Evolutionary conservation across 345 rosid genomes (phyloP).

Genomic region (Dipteronia dyeriana): DNA sequence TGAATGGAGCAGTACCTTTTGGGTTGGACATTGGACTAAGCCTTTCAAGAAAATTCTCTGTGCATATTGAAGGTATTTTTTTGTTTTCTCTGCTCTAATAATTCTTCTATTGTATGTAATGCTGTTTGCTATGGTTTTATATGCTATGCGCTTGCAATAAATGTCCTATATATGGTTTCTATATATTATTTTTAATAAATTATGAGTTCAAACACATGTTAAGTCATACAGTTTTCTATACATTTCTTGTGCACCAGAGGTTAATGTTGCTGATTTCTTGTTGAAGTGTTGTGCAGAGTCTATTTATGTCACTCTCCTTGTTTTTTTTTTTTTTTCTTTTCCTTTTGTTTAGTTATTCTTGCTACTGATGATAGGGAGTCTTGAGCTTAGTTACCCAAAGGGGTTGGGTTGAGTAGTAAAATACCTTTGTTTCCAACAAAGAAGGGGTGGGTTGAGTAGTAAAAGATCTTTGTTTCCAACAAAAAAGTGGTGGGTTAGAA

Average conservation of each 20-base stretch:
- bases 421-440: neutral
- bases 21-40: constrained; percentile 11
- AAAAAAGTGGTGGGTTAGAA: neutral
- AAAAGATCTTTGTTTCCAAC: neutral
- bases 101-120: neutral
- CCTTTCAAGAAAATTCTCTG: constrained; percentile 16
- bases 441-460: neutral
- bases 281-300: neutral
- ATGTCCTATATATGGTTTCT: neutral
- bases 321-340: neutral
- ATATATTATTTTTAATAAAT: neutral
- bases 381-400: neutral
- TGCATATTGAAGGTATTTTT: constrained; percentile 25
- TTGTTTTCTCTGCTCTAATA: neutral
- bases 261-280: neutral
- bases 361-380: neutral
- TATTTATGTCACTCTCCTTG: neutral
- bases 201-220: neutral
- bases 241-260: neutral
- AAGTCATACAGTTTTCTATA: neutral
- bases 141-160: neutral
- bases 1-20: constrained; percentile 10
- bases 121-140: constrained; percentile 1
- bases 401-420: neutral
- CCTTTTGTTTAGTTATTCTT: neutral